A percentile compares a stretch with the other conserved stretches of the same genome.
These are phyloP conservation scores for Oryza longistaminata DNA, from an alignment of 176 grass and related monocot species.

Conservation along the genomic window DNA sequence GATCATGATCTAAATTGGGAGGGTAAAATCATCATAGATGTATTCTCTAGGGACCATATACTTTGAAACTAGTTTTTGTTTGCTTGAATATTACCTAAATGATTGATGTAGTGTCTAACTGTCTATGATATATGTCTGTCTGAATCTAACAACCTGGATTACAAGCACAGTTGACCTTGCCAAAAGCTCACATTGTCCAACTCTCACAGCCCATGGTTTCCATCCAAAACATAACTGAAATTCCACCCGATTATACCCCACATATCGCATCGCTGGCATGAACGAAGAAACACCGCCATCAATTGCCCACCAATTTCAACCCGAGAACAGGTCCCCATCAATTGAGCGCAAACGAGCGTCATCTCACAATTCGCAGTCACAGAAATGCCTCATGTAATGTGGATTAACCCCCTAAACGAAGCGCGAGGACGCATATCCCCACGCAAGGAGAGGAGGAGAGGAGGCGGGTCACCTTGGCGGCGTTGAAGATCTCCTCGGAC, in stretches of 20 bases:
- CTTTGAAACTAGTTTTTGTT: neutral
- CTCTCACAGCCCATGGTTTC: neutral
- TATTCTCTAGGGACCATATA: neutral
- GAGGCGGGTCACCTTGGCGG: constrained; percentile 53
- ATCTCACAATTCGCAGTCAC: neutral
- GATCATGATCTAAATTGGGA: neutral
- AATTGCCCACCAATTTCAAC: neutral
- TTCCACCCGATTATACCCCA: neutral
- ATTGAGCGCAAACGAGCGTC: constrained; percentile 15
- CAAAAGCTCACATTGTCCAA: constrained; percentile 17
- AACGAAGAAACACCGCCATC: neutral
- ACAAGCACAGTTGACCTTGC: neutral
- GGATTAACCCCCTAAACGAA: neutral
- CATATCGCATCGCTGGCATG: neutral
- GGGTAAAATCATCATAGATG: neutral
- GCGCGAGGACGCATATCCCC: too few species aligned
- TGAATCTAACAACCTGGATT: constrained; percentile 5
- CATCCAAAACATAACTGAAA: neutral
- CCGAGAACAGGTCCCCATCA: neutral
- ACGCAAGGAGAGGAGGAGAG: neutral
- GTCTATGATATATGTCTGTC: neutral
- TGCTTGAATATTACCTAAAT: neutral
- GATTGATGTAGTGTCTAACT: neutral
- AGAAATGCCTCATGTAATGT: neutral
- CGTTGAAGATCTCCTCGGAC: constrained; percentile 89